Conservation (phyloP, 441 rosid species). For the Corymbia citriodora region DNA sequence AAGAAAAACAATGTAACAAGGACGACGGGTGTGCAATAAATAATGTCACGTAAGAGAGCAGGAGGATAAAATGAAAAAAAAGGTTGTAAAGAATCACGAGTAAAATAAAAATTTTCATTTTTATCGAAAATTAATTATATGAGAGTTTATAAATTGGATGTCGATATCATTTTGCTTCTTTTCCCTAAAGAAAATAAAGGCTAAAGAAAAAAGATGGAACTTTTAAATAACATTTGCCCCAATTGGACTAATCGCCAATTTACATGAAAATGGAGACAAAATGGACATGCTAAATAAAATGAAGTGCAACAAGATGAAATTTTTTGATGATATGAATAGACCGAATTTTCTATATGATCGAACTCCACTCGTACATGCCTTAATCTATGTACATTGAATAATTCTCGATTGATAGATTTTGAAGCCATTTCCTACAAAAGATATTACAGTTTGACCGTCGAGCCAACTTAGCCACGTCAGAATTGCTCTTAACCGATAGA, state of each 20-base stretch:
- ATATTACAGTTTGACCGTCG: neutral
- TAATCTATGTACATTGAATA: neutral
- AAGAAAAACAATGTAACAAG: neutral
- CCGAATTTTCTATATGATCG: neutral
- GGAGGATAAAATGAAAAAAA: neutral
- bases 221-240: neutral
- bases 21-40: neutral
- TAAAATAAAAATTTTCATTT: neutral
- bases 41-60: neutral
- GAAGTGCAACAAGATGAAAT: neutral
- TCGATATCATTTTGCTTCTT: neutral
- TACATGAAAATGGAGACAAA: neutral
- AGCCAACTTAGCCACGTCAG: accelerated
- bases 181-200: neutral
- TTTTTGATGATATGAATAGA: neutral
- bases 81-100: neutral
- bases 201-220: neutral
- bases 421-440: accelerated
- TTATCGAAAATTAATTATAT: neutral
- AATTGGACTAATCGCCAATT: accelerated
- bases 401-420: neutral
- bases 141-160: neutral
- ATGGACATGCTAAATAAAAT: neutral
- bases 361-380: neutral
- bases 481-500: neutral